Conservation (phyloP, 352 stramenopile genomes). For the Pythium graminicola region DNA sequence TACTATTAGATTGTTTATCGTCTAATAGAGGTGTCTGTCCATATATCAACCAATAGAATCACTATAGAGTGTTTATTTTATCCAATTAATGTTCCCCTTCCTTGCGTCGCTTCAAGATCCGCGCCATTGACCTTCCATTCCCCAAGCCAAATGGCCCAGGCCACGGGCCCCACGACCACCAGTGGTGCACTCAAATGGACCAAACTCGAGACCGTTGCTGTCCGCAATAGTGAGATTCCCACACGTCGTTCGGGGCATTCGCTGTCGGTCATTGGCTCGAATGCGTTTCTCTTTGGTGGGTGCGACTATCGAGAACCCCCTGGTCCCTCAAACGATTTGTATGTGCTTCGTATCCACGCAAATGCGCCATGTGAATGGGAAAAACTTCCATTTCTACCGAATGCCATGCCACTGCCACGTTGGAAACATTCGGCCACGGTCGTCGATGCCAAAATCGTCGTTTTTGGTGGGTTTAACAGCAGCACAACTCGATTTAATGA, state of each 20-base stretch:
- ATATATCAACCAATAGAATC: neutral
- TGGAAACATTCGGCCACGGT: conserved; percentile 91
- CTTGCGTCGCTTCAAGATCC: conserved; percentile 6
- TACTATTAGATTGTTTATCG: conserved; percentile 19
- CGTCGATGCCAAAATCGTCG: conserved; percentile 85
- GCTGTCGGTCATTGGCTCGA: conserved; percentile 87
- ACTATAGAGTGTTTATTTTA: neutral
- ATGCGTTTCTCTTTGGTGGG: conserved; percentile 91
- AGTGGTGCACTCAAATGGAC: conserved; percentile 43
- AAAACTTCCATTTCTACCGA: conserved; percentile 38
- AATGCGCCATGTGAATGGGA: conserved; percentile 70
- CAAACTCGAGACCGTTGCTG: conserved; percentile 38
- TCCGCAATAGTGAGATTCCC: conserved; percentile 79
- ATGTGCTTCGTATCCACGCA: conserved; percentile 85
- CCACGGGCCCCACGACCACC: neutral
- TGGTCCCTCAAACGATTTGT: conserved; percentile 91
- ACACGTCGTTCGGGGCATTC: conserved; percentile 90
- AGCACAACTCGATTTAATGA: conserved; percentile 90
- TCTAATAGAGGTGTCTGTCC: neutral
- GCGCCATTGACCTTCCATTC: neutral
- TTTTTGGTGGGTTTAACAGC: conserved; percentile 94
- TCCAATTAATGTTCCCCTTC: neutral
- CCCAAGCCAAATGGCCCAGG: neutral
- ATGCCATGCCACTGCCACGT: conserved; percentile 36
- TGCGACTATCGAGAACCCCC: conserved; percentile 84